Percentiles rank a stretch among this genome's conserved stretches.
Conservation (phyloP, 208 protist species). For the Crithidia brevicula region DNA sequence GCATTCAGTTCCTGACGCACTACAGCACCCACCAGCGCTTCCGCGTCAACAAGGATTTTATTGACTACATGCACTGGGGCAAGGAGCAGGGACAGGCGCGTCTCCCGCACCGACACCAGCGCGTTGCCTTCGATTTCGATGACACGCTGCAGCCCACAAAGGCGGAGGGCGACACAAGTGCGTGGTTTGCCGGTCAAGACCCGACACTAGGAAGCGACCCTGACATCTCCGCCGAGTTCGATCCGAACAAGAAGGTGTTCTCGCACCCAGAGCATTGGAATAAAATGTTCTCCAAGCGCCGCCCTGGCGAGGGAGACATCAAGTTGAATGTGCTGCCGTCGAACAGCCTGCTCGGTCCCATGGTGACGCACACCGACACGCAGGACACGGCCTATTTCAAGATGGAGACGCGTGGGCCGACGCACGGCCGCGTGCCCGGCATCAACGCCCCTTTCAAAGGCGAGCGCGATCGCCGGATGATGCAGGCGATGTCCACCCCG, state of each 20-base stretch:
- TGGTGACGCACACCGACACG: slow-evolving; percentile 83
- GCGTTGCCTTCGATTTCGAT: slow-evolving; percentile 91
- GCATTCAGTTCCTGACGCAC: slow-evolving; percentile 91
- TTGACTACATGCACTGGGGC: slow-evolving; percentile 94
- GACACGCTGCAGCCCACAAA: slow-evolving; percentile 82
- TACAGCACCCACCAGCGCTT: slow-evolving; percentile 91
- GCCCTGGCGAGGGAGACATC: slow-evolving; percentile 86
- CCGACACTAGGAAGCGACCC: slow-evolving; percentile 60
- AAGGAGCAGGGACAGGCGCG: slow-evolving; percentile 90
- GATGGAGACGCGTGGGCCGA: slow-evolving; percentile 68
- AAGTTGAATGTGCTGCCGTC: slow-evolving; percentile 63
- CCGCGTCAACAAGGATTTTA: slow-evolving; percentile 89
- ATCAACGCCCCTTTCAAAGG: slow-evolving; percentile 86
- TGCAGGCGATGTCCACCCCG: slow-evolving; percentile 88
- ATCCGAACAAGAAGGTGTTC: slow-evolving; percentile 85
- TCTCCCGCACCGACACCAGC: slow-evolving; percentile 89
- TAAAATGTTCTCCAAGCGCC: slow-evolving; percentile 88
- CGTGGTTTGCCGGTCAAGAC: slow-evolving; percentile 80
- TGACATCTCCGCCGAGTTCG: slow-evolving; percentile 64
- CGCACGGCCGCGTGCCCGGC: slow-evolving; percentile 75
- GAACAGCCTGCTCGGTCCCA: slow-evolving; percentile 69
- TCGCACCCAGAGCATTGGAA: slow-evolving; percentile 92
- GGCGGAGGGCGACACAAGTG: slow-evolving; percentile 29
- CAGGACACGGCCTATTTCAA: slow-evolving; percentile 65
- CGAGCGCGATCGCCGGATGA: slow-evolving; percentile 90